phyloP scores from a whole-genome alignment of 768 basidiomycete species.

The Boletus vinaceobasis region DNA sequence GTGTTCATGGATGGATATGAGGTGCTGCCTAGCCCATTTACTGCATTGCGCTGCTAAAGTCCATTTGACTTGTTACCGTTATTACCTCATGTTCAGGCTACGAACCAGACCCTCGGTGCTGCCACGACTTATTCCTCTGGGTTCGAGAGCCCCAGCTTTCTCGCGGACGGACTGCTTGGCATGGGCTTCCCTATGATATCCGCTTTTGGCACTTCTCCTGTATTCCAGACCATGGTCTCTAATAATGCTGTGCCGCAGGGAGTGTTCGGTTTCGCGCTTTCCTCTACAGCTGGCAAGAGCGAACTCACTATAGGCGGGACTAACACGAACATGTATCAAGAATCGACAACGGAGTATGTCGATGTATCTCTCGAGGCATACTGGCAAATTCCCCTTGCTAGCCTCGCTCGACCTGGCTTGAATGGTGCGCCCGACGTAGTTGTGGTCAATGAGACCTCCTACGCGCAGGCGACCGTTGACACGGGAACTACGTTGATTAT shows the following conservation, averaged over 20 bases:
- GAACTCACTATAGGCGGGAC: slow-evolving; percentile 58
- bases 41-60: slow-evolving; percentile 2
- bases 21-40: slow-evolving; percentile 22
- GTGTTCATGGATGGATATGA: slow-evolving; percentile 39
- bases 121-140: slow-evolving; percentile 38
- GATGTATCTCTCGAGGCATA: slow-evolving; percentile 31
- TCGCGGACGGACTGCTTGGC: slow-evolving; percentile 42
- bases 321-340: slow-evolving; percentile 44
- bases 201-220: slow-evolving; percentile 31
- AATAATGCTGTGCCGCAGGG: slow-evolving; percentile 32
- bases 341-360: slow-evolving; percentile 37
- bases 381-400: slow-evolving; percentile 38
- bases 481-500: slow-evolving; percentile 30
- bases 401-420: slow-evolving; percentile 24
- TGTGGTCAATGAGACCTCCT: slow-evolving; percentile 20
- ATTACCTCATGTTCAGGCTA: slow-evolving; percentile 24
- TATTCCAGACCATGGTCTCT: slow-evolving; percentile 45
- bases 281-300: slow-evolving; percentile 36
- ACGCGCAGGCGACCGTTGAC: slow-evolving; percentile 34
- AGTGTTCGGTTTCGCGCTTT: slow-evolving; percentile 50
- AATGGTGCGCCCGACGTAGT: slow-evolving; percentile 20
- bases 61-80: background rate
- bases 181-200: slow-evolving; percentile 42
- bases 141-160: slow-evolving; percentile 25
- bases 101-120: slow-evolving; percentile 41